phyloP scores from a whole-genome alignment of 495 filamentous ascomycete species.

The Penicillium ucsense region DNA sequence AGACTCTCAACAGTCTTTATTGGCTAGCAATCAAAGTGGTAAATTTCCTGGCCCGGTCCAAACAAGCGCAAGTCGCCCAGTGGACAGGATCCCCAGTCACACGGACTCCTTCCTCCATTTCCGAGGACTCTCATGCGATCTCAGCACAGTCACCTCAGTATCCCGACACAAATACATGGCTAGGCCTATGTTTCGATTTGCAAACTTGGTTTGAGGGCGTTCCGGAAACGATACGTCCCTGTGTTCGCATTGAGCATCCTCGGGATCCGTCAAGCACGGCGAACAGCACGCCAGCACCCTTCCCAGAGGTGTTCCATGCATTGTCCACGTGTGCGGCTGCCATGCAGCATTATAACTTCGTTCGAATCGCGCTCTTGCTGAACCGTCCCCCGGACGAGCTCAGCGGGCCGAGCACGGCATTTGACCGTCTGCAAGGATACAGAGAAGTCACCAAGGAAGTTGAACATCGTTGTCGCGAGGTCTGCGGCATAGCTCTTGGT shows the following conservation, averaged over 20 bases:
- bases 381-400: conserved; percentile 29
- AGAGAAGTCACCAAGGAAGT: conserved; percentile 36
- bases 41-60: conserved; percentile 30
- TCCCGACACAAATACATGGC: conserved; percentile 25
- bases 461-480: conserved; percentile 29
- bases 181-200: conserved; percentile 29
- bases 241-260: conserved; percentile 28
- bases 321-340: conserved; percentile 25
- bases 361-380: conserved; percentile 26
- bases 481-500: conserved; percentile 31
- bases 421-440: conserved; percentile 32
- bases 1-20: conserved; percentile 25
- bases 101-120: conserved; percentile 5
- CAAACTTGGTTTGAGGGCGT: conserved; percentile 34
- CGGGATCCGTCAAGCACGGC: conserved; percentile 18
- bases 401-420: conserved; percentile 27
- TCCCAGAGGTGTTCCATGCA: conserved; percentile 31
- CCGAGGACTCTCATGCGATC: neutral
- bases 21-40: conserved; percentile 30
- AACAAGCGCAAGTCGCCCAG: conserved; percentile 27
- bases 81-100: conserved; percentile 16
- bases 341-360: conserved; percentile 37
- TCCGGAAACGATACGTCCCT: conserved; percentile 33
- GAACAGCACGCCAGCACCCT: conserved; percentile 18
- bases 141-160: conserved; percentile 1